phyloP scores from a whole-genome alignment of 1,284 basidiomycete genomes.

The Tilletiopsis washingtonensis region DNA sequence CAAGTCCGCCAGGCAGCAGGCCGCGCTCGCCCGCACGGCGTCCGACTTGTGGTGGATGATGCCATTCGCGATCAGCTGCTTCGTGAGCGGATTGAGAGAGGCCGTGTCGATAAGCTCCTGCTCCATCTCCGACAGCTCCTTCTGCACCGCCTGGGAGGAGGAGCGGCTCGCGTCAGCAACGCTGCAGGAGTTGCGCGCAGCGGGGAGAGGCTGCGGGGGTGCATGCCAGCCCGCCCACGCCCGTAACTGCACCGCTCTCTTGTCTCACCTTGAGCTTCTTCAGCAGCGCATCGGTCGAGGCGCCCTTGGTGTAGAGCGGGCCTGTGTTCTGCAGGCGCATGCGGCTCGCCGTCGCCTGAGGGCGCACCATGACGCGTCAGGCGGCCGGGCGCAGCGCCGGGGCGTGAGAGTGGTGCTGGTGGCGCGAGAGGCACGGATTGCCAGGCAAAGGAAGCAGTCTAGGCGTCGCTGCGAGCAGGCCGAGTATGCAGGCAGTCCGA shows the following conservation, averaged over 20 bases:
- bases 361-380: neutral
- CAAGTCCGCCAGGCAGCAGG: constrained; percentile 89
- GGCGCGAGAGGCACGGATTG: too few species aligned
- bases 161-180: constrained; percentile 3
- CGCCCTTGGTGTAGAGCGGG: constrained; percentile 7
- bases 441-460: too few species aligned
- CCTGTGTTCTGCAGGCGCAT: neutral
- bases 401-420: too few species aligned
- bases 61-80: constrained; percentile 70
- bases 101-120: constrained; percentile 73
- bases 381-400: too few species aligned
- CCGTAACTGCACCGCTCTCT: neutral
- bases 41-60: constrained; percentile 87
- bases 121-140: constrained; percentile 73
- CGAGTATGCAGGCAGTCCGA: too few species aligned
- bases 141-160: constrained; percentile 56
- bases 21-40: constrained; percentile 85
- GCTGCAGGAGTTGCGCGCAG: too few species aligned
- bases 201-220: too few species aligned
- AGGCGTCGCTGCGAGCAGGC: too few species aligned
- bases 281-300: constrained; percentile 28
- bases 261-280: constrained; percentile 25
- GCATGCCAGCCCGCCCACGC: too few species aligned
- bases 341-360: neutral
- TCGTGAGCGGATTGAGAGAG: constrained; percentile 63